Percentiles rank a stretch among this genome's conserved stretches.
phyloP scores from a whole-genome alignment of 176 grass and related monocot species.

The Triticum timopheevii region DNA sequence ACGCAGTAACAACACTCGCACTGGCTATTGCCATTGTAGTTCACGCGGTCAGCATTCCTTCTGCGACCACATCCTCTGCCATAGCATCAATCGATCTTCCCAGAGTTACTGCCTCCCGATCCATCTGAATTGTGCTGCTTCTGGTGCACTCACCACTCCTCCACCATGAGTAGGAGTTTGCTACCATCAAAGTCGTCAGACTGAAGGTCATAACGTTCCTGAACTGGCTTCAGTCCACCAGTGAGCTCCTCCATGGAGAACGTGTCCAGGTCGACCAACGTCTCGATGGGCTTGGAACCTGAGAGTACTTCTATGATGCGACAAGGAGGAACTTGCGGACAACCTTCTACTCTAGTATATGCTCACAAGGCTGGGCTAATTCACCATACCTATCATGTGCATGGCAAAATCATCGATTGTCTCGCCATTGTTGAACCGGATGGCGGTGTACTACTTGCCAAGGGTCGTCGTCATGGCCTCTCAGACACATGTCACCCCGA shows the following conservation, averaged over 20 bases:
- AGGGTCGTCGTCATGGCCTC: not conserved
- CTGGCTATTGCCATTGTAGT: not conserved
- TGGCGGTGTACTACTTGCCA: not conserved
- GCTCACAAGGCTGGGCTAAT: not conserved
- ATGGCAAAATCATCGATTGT: not conserved
- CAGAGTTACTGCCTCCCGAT: accelerated
- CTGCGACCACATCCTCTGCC: accelerated
- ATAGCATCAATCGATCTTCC: accelerated
- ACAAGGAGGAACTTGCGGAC: not conserved
- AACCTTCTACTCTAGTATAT: not conserved
- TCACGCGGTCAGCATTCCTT: not conserved
- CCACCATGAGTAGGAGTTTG: not conserved
- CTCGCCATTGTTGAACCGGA: not conserved
- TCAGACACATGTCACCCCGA: not conserved
- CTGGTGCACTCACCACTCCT: not conserved
- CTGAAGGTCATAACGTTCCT: not conserved
- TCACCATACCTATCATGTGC: not conserved
- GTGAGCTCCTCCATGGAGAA: not conserved
- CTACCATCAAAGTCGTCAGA: not conserved
- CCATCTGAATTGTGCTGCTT: not conserved
- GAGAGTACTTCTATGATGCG: not conserved
- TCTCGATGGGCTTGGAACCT: not conserved
- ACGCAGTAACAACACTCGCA: not conserved
- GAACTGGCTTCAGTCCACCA: accelerated
- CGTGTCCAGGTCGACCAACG: not conserved